These are phyloP conservation scores for Fomitopsis schrenkii DNA, from an alignment of 1,284 basidiomycete genomes.

Conservation along the genomic window DNA sequence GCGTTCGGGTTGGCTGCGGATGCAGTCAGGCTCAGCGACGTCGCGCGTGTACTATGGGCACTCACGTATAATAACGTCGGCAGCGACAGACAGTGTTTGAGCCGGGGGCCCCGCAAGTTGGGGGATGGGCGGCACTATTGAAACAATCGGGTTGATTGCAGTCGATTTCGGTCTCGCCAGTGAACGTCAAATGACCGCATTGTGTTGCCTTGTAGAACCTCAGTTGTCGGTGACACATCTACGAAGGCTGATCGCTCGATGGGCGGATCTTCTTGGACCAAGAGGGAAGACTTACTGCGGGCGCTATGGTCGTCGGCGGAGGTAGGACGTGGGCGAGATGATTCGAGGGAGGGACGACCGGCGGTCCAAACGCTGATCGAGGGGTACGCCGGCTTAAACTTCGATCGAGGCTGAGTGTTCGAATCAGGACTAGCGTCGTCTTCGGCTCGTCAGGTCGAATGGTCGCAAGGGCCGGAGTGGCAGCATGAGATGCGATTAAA, in stretches of 20 bases:
- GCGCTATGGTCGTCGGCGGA: conserved; percentile 53
- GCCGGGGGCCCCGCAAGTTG: conserved; percentile 34
- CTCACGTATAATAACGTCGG: conserved; percentile 55
- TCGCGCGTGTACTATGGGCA: conserved; percentile 12
- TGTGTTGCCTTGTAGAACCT: conserved; percentile 43
- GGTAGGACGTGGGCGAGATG: conserved; percentile 41
- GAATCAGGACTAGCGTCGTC: conserved; percentile 1
- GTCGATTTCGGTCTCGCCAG: conserved; percentile 48
- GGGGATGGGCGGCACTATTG: conserved; percentile 46
- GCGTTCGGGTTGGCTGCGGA: conserved; percentile 28
- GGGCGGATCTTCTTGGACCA: conserved; percentile 16
- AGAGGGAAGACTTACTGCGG: conserved; percentile 19
- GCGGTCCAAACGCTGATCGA: conserved; percentile 14
- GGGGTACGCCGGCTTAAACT: conserved; percentile 4
- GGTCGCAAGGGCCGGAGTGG: neutral
- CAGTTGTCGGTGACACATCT: conserved; percentile 66
- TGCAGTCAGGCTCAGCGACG: conserved; percentile 1
- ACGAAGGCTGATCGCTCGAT: conserved; percentile 19
- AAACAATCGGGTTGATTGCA: conserved; percentile 43
- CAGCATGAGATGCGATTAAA: neutral
- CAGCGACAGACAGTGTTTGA: conserved; percentile 39
- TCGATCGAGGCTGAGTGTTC: conserved; percentile 7
- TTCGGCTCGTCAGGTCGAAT: neutral
- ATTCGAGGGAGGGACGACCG: conserved; percentile 18
- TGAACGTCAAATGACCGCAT: conserved; percentile 57